Evolutionary conservation across 306 rosid species (phyloP).

Genomic region (Cucurbita ficifolia): DNA sequence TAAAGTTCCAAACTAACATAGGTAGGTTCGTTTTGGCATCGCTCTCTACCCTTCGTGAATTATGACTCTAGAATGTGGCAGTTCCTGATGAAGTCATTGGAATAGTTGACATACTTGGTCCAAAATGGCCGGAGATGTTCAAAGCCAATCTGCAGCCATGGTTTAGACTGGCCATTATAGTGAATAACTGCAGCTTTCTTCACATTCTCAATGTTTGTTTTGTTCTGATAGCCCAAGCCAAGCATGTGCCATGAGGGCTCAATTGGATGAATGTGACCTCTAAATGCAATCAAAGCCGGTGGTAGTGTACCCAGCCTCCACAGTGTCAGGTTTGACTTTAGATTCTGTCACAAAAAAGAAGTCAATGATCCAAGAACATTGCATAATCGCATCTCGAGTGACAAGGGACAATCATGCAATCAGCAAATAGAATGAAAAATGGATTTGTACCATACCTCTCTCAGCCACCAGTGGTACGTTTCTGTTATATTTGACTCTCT

Average conservation of each 20-base stretch:
- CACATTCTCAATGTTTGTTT: slow-evolving; percentile 44
- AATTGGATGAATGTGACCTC: slow-evolving; percentile 72
- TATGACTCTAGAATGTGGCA: slow-evolving; percentile 88
- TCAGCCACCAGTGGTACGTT: slow-evolving; percentile 81
- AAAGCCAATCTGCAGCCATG: slow-evolving; percentile 88
- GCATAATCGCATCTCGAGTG: not conserved
- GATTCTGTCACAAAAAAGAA: slow-evolving; percentile 47
- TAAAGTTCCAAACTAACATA: not conserved
- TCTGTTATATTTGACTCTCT: slow-evolving; percentile 64
- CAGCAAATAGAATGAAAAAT: not conserved
- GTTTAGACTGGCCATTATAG: slow-evolving; percentile 93
- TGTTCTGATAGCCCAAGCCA: slow-evolving; percentile 93
- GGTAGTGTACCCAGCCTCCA: slow-evolving; percentile 98
- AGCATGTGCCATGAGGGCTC: slow-evolving; percentile 91
- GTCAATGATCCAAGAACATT: slow-evolving; percentile 1
- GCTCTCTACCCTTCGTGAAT: slow-evolving; percentile 1
- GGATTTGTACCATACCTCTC: slow-evolving; percentile 41
- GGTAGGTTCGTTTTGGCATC: not conserved
- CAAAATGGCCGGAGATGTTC: slow-evolving; percentile 96
- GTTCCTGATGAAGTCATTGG: slow-evolving; percentile 71
- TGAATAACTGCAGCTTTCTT: slow-evolving; percentile 83
- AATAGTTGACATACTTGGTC: slow-evolving; percentile 75
- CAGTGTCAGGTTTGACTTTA: slow-evolving; percentile 60
- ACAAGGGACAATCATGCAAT: not conserved
- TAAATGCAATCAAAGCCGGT: slow-evolving; percentile 91